Evolutionary conservation across 2,329 filamentous ascomycete genomes (phyloP).

Genomic region (Botrytis cinerea): DNA sequence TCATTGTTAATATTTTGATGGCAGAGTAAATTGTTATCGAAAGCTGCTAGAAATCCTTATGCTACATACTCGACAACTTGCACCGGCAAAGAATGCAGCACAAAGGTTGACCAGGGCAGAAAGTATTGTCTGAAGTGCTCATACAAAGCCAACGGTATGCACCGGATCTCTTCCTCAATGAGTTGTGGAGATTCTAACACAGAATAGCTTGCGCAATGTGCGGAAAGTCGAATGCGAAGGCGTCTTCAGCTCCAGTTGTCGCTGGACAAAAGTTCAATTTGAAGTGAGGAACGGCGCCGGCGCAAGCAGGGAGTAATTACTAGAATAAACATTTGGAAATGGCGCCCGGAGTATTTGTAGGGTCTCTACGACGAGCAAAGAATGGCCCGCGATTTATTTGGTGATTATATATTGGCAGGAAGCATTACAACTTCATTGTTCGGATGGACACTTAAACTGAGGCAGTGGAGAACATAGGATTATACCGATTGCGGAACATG

Average conservation of each 20-base stretch:
- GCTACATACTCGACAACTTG: conserved; percentile 57
- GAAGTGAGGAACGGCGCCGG: conserved; percentile 47
- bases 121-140: conserved; percentile 64
- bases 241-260: conserved; percentile 55
- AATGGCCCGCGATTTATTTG: background rate
- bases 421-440: background rate
- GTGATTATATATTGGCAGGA: conserved; percentile 2
- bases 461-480: conserved; percentile 12
- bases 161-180: background rate
- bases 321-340: background rate
- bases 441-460: background rate
- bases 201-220: conserved; percentile 61
- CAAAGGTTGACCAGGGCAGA: conserved; percentile 62
- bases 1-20: conserved; percentile 6
- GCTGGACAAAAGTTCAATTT: conserved; percentile 63
- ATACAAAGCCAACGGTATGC: conserved; percentile 60
- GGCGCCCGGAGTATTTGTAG: conserved; percentile 3
- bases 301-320: background rate
- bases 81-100: conserved; percentile 62
- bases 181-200: conserved; percentile 13
- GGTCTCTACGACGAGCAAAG: background rate
- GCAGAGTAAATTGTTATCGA: conserved; percentile 65
- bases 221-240: conserved; percentile 58
- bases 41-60: conserved; percentile 66
- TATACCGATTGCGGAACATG: background rate